Base-by-base conservation (phyloP, 2,329 filamentous ascomycete genomes). In the Fusarium domesticum region DNA sequence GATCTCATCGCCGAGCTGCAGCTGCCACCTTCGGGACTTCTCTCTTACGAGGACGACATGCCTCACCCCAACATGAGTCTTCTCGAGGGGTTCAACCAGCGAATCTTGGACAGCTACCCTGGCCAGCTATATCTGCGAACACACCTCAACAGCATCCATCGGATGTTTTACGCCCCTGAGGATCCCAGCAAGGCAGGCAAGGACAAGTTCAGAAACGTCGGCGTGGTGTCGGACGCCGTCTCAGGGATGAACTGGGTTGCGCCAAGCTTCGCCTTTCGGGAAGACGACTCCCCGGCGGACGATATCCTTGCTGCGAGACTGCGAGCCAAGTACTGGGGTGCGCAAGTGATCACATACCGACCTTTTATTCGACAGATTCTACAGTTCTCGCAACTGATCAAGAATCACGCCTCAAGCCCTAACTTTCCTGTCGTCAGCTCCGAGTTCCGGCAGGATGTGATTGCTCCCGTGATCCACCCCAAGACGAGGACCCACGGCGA, bases 321-420 rank as follows among this genome's bases (percentile, higher is more conserved):
- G 49, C 84, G 92, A 33, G 93, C 88, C 12, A 97, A 98, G 65
- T 97, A 93, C 66, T 97, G 92, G 74, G 93, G 93, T 16, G 91
- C 89, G 0, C 81, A 86, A 53, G 90, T 95, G 50, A 91, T 97
- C 61, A 91, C 92, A 18, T 87, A 93, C 63, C 81, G 93, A 18
- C 89, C 88, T 1, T 89, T 92, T 48, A 64, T 84, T 41, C 70
- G 73, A 51, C 70, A 76, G 48, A 76, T 85, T 35, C 66, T 85
- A 55, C 66, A 81, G 52, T 65, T 71, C 62, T 68, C 70, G 45
- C 56, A 67, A 51, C 56, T 66, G 57, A 60, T 63, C 54, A 59
- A 63, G 47, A 62, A 64, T 14, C 63, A 67, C 50, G 65, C 56
- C 35, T 59, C 58, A 3, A 64, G 59, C 38, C 62, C 64, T 4